Percentiles rank a stretch among this genome's conserved stretches.
These are phyloP conservation scores for Mycena metata DNA, from an alignment of 768 basidiomycete species.

Conservation along the genomic window DNA sequence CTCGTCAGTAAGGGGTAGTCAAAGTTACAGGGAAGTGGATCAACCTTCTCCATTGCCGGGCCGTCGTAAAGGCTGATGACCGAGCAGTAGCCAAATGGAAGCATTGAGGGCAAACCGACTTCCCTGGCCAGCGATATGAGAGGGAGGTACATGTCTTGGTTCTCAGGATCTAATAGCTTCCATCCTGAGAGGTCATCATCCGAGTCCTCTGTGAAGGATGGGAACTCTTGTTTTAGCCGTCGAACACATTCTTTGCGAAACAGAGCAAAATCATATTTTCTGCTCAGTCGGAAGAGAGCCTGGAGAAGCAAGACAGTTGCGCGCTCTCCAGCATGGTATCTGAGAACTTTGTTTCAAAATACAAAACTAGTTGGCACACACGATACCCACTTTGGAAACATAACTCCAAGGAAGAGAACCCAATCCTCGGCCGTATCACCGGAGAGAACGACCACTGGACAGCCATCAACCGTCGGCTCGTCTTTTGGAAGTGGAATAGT, in stretches of 20 bases:
- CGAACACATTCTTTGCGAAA: constrained; percentile 28
- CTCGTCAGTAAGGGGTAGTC: no score
- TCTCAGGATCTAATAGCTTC: background rate
- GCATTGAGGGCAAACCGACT: background rate
- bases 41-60: background rate
- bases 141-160: background rate
- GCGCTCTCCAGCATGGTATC: background rate
- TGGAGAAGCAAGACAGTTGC: background rate
- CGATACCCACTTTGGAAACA: constrained; percentile 35
- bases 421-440: background rate
- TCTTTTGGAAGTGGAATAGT: constrained; percentile 29
- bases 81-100: background rate
- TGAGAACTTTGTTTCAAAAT: background rate
- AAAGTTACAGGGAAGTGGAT: no score
- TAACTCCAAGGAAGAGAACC: background rate
- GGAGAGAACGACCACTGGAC: constrained; percentile 35
- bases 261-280: background rate
- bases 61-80: background rate
- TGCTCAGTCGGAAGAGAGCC: background rate
- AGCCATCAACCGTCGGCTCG: constrained; percentile 34
- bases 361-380: no score
- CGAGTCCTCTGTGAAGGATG: background rate
- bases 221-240: background rate
- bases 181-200: no score
- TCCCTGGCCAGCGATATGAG: background rate